Base-by-base conservation (phyloP, 2,329 filamentous ascomycete genomes). In the Cryphonectria japonica region DNA sequence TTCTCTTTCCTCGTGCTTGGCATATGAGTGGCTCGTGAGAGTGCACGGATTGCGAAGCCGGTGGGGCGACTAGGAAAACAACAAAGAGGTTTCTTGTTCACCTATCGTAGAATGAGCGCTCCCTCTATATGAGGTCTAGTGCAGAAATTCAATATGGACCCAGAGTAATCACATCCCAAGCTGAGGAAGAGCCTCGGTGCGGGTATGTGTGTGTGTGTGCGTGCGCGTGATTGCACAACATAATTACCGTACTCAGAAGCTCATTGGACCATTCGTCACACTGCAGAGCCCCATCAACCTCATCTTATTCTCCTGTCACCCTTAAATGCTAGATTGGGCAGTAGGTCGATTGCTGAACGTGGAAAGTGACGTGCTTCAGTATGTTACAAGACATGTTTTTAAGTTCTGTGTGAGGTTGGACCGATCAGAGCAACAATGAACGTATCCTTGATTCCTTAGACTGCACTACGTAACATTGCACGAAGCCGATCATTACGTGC, bases 291-390 rank as follows among this genome's bases (percentile, higher is more conserved):
- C 7, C 16, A 39, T 29, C 29, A 8, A 67, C 59, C 26, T 69
- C 50, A 65, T 72, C 59, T 65, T 19, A 26, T n/a, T 39, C 4
- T 16, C 22, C 14, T 41, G 52, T 67, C 63, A n/a, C 46, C 11
- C 34, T 60, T 32, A 39, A 16, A 57, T 19, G 6, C 22, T 3
- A 69, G 60, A 70, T 67, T 19, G 64, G 29, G 60, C 50, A 19
- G 57, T 37, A 37, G 14, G 11, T 6, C 3, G 32, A 60, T 54
- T 59, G 63, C 62, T 63, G 46, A 60, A 43, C 39, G 26, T 59
- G 26, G 34, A 14, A 7, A 32, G 7, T 43, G 59, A 59, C 22
- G 11, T 14, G 11, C 2, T 34, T 3, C 19, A 43, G 37, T 39
- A 39, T 39, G 11, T n/a, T 22, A 50, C 16, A 50, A 57, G 52